Conservation (phyloP, 2,329 filamentous ascomycete species). For the Talaromyces sp. region DNA sequence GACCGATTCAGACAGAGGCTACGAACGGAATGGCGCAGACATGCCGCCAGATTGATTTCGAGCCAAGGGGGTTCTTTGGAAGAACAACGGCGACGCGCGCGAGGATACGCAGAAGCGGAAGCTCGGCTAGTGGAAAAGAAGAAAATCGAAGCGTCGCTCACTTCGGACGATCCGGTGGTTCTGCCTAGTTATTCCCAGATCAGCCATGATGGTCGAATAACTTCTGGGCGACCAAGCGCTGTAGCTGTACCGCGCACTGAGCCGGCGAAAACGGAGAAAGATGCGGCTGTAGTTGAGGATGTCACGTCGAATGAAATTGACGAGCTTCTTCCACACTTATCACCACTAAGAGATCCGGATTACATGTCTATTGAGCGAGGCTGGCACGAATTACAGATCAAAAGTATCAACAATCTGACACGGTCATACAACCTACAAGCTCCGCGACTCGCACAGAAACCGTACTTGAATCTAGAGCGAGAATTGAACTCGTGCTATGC, state of each 20-base stretch:
- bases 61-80: conserved; percentile 71
- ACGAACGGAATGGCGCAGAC: conserved; percentile 77
- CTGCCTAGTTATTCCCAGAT: conserved; percentile 22
- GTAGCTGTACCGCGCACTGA: not conserved
- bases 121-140: conserved; percentile 30
- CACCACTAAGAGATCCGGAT: conserved; percentile 71
- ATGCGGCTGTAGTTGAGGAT: conserved; percentile 6
- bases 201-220: conserved; percentile 27
- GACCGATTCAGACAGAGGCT: conserved; percentile 70
- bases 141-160: conserved; percentile 27
- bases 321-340: conserved; percentile 38
- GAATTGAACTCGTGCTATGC: conserved; percentile 80
- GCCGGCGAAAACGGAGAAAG: not conserved
- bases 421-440: conserved; percentile 95
- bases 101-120: conserved; percentile 74
- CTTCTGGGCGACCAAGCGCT: conserved; percentile 7
- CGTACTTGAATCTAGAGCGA: conserved; percentile 79
- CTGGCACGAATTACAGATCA: conserved; percentile 74
- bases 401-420: conserved; percentile 73
- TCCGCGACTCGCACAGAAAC: conserved; percentile 85
- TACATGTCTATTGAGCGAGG: conserved; percentile 71
- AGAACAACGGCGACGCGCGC: conserved; percentile 68
- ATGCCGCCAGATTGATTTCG: conserved; percentile 74
- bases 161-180: not conserved
- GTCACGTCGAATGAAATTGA: conserved; percentile 17